Evolutionary conservation across 1,284 basidiomycete species (phyloP), one percentile per base, ranked within the genome.

Genomic region (Trametes versicolor): DNA sequence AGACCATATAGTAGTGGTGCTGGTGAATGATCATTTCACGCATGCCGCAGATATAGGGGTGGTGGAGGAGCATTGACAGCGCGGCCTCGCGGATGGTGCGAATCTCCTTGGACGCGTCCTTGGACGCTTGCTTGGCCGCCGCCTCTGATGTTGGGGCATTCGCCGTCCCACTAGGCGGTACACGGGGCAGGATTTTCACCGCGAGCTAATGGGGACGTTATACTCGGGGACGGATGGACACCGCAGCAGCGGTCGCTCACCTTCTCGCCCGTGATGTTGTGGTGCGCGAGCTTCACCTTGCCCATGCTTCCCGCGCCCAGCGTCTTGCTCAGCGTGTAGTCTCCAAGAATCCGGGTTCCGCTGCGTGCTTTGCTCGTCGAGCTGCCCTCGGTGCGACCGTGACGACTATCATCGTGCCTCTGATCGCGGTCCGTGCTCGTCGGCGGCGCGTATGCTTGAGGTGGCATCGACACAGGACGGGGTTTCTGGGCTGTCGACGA

Each of bases 11-110:
- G 80, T 99, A 98, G 80, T 99, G 97, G 75, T 97, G 91, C 65
- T 93, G 92, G 81, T 97, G 96, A 19, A 95, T 84, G 74, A 97
- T 94, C 91, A 99, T 97, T 82, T 98, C 96, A 72, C 95, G 92
- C 97, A 99, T 99, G 61, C 98, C 97, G 78, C 97, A 99, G 75
- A 99, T 95, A 80, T 99, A 98, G 0, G 97, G 98, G 76, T 99
- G 97, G 75, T 99, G 96, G 21, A 99, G 90, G 39, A 99, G 87
- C 82, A 99, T 91, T 59, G 91, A 97, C 64, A 97, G 86, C 8
- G 94, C 94, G 0, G 97, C 97, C 82, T 99, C 98, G 52, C 98
- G 92, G 65, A 99, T 88, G 1, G 96, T 99, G 51, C 97, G 88
- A 70, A 96, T 93, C 82, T 99, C 98, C 79, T 99, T 99, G 37